Evolutionary conservation across 176 grass and related monocot genomes (phyloP).

Genomic region (Saccharum spontaneum): DNA sequence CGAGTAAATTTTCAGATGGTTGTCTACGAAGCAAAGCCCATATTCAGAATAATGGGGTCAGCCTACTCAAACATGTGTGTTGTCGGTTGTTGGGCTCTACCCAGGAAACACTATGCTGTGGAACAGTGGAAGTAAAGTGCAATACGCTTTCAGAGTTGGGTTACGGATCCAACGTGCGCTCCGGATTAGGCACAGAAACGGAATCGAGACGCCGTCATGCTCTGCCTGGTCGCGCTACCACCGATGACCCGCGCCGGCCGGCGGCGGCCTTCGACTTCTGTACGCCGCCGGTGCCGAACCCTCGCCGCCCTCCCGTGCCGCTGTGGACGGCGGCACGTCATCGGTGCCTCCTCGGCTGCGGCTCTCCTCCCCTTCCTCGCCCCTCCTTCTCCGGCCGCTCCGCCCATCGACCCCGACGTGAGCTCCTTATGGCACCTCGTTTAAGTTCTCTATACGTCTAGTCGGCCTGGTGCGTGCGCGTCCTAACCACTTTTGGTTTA

Average conservation of each 20-base stretch:
- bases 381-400: slow-evolving; percentile 16
- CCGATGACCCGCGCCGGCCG: neutral
- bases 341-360: slow-evolving; percentile 40
- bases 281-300: neutral
- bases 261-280: neutral
- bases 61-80: neutral
- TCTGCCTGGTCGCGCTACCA: neutral
- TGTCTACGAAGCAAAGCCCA: neutral
- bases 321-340: slow-evolving; percentile 47
- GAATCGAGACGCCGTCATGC: slow-evolving; percentile 3
- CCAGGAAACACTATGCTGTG: neutral
- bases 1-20: too few relatives aligned
- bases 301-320: slow-evolving; percentile 23
- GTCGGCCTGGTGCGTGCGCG: neutral
- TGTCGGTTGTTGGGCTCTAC: neutral
- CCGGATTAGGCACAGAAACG: neutral
- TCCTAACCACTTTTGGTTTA: neutral
- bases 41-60: neutral
- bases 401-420: slow-evolving; percentile 52
- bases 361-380: slow-evolving; percentile 39
- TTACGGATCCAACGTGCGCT: neutral
- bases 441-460: neutral
- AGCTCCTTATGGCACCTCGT: neutral
- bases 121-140: too few relatives aligned
- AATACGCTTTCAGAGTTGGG: neutral